Conservation (phyloP, 2,329 filamentous ascomycete species). For the Rhynchosporium agropyri region DNA sequence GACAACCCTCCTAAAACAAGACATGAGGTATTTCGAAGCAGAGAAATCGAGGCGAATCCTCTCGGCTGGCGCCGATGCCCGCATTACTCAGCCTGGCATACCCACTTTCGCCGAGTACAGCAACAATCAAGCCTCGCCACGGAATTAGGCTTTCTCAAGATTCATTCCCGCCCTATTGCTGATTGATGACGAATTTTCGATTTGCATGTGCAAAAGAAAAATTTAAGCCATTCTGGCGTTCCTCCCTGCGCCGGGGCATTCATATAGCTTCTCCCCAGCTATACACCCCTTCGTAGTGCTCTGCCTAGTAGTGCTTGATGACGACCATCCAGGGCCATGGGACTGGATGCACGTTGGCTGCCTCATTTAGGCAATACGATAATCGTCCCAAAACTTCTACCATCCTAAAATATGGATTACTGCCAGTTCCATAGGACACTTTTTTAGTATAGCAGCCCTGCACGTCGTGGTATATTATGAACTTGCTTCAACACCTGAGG, state of each 20-base stretch:
- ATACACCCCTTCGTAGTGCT: not conserved
- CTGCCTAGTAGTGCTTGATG: not conserved
- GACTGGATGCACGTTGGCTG: conserved; percentile 7
- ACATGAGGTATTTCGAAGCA: not conserved
- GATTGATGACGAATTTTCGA: not conserved
- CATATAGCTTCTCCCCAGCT: not conserved
- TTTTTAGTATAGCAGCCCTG: conserved; percentile 1
- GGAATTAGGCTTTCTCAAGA: not conserved
- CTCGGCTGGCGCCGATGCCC: conserved; percentile 15
- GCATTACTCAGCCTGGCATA: conserved; percentile 1
- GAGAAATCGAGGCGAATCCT: not conserved
- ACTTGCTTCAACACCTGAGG: conserved; percentile 17
- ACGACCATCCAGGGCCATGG: conserved; percentile 4
- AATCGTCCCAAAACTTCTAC: not conserved
- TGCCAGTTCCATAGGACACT: not conserved
- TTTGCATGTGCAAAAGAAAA: conserved; percentile 13
- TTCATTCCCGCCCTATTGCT: not conserved
- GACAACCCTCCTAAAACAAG: not conserved
- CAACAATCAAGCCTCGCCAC: not conserved
- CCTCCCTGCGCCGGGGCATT: conserved; percentile 8
- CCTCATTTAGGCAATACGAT: not conserved
- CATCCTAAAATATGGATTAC: not conserved
- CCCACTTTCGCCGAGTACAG: not conserved
- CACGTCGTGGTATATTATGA: conserved; percentile 9
- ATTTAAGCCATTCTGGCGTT: conserved; percentile 5